phyloP scores from a whole-genome alignment of 2,329 filamentous ascomycete species.

The Colletotrichum camelliae region DNA sequence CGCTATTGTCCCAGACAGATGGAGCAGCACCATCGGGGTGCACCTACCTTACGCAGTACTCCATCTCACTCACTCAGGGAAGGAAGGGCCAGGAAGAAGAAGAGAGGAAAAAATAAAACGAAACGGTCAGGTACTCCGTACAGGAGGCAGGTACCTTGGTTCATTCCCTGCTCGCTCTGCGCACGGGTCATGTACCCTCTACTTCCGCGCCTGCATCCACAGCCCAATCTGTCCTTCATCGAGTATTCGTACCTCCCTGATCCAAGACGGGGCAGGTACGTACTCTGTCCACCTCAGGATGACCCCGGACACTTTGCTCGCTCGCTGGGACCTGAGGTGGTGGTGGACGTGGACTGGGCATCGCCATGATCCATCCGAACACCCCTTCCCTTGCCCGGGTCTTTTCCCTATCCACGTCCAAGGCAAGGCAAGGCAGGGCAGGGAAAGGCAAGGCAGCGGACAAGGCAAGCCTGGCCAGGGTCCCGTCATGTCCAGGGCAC shows the following conservation, averaged over 20 bases:
- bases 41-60: not conserved
- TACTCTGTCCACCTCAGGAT: not conserved
- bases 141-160: not conserved
- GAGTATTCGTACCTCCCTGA: not conserved
- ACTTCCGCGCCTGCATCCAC: not conserved
- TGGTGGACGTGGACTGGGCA: not conserved
- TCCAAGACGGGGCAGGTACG: not conserved
- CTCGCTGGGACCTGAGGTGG: not conserved
- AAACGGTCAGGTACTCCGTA: not conserved
- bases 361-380: constrained; percentile 12
- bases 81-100: not conserved
- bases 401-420: not conserved
- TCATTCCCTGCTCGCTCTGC: not conserved
- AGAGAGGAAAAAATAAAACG: not conserved
- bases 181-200: constrained; percentile 10
- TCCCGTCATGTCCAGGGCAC: not conserved
- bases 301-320: not conserved
- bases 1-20: not conserved
- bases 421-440: not conserved
- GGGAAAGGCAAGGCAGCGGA: not conserved
- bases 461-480: not conserved
- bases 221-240: not conserved
- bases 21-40: not conserved
- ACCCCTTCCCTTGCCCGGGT: not conserved
- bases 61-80: not conserved